Percentiles rank a stretch among this genome's conserved stretches.
Evolutionary conservation across 176 grass and related monocot genomes (phyloP).

Genomic region (Metroxylon sagu): DNA sequence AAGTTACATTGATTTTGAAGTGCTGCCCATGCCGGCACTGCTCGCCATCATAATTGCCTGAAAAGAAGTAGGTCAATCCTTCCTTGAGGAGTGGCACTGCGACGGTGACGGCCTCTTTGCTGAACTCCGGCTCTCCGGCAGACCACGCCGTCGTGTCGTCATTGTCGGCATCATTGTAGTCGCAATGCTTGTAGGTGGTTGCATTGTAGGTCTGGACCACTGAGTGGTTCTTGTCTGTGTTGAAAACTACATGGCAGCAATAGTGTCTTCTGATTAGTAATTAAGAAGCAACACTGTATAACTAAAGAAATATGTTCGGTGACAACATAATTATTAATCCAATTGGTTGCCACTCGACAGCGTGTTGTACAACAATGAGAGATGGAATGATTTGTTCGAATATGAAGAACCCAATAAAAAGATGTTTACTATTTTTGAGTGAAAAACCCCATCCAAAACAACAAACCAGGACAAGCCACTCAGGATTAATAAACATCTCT

Average conservation of each 20-base stretch:
- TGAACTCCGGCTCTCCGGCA: slow-evolving; percentile 62
- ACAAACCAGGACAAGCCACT: too few species aligned
- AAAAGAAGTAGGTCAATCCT: slow-evolving; percentile 70
- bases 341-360: too few species aligned
- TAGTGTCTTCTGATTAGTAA: background rate
- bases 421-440: too few species aligned
- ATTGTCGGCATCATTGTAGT: slow-evolving; percentile 50
- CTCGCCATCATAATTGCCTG: slow-evolving; percentile 80
- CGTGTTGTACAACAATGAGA: too few species aligned
- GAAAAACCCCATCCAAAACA: too few species aligned
- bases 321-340: too few species aligned
- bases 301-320: too few species aligned
- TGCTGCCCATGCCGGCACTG: slow-evolving; percentile 79
- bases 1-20: slow-evolving; percentile 55
- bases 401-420: too few species aligned
- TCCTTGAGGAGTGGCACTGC: slow-evolving; percentile 76
- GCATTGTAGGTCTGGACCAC: slow-evolving; percentile 81
- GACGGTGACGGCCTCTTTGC: slow-evolving; percentile 59
- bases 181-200: slow-evolving; percentile 74
- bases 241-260: slow-evolving; percentile 52
- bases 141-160: slow-evolving; percentile 85
- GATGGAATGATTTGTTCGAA: too few species aligned
- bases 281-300: too few species aligned
- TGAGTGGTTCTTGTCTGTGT: slow-evolving; percentile 95
- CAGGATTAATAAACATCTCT: too few species aligned